Conservation (phyloP, 257 asterid genomes). For the Plantago elongata region DNA sequence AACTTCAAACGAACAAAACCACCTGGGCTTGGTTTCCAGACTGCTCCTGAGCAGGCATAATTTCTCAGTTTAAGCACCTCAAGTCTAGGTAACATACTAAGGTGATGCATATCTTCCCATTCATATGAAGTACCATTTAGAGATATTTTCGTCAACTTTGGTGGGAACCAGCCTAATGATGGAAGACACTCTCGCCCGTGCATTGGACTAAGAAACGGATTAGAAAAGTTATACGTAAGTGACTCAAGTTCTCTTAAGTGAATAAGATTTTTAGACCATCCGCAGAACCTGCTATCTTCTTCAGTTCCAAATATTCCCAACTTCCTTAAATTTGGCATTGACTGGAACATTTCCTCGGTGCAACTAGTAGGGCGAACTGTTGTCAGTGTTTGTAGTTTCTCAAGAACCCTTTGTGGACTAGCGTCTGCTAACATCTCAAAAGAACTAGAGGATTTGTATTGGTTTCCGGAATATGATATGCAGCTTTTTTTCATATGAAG, state of each 20-base stretch:
- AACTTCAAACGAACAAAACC: slow-evolving; percentile 21
- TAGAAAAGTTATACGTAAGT: slow-evolving; percentile 19
- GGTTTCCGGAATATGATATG: not conserved
- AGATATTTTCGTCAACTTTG: slow-evolving; percentile 23
- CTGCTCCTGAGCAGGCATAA: slow-evolving; percentile 24
- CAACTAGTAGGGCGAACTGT: slow-evolving; percentile 19
- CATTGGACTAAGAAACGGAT: slow-evolving; percentile 14
- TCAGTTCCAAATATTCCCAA: slow-evolving; percentile 23
- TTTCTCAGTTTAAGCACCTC: slow-evolving; percentile 30
- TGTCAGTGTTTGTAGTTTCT: slow-evolving; percentile 16
- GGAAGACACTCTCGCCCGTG: slow-evolving; percentile 8
- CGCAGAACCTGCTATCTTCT: slow-evolving; percentile 19
- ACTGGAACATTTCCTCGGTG: slow-evolving; percentile 10
- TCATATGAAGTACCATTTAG: slow-evolving; percentile 23
- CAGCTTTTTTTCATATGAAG: slow-evolving; percentile 18
- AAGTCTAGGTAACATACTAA: slow-evolving; percentile 23
- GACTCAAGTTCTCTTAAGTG: slow-evolving; percentile 15
- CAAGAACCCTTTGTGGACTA: not conserved
- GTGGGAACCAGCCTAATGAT: slow-evolving; percentile 11
- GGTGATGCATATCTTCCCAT: slow-evolving; percentile 27
- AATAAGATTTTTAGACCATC: slow-evolving; percentile 13
- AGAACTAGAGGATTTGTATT: not conserved
- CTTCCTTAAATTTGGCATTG: slow-evolving; percentile 25
- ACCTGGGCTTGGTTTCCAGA: slow-evolving; percentile 14
- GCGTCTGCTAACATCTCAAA: not conserved